Percentiles rank a stretch among this genome's conserved stretches.
These are phyloP conservation scores for Globisporangium barbulae DNA, from an alignment of 352 stramenopile genomes.

Conservation along the genomic window DNA sequence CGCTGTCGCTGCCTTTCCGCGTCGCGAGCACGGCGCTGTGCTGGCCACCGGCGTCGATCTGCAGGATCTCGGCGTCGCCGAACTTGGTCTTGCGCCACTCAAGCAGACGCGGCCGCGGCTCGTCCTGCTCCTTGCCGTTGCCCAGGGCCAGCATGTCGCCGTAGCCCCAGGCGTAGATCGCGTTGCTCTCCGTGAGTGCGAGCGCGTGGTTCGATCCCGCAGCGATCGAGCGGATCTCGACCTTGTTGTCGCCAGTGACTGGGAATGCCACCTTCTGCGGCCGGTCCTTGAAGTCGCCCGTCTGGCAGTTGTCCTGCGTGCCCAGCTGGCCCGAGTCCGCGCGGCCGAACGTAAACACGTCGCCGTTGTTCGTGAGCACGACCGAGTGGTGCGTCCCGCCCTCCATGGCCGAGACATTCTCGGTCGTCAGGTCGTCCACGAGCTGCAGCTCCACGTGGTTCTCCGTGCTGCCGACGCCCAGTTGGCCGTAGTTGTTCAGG, in stretches of 20 bases:
- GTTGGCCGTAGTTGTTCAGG: constrained; percentile 96
- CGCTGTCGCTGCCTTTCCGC: not conserved
- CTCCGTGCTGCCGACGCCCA: constrained; percentile 90
- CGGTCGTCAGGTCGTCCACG: constrained; percentile 62
- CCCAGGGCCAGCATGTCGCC: constrained; percentile 91
- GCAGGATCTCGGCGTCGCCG: constrained; percentile 54
- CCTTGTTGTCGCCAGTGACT: constrained; percentile 9
- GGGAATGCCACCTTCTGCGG: constrained; percentile 68
- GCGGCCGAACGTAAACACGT: constrained; percentile 91
- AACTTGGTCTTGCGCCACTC: constrained; percentile 74
- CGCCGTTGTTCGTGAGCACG: constrained; percentile 83
- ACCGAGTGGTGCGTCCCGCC: constrained; percentile 92
- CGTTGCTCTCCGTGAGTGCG: constrained; percentile 65
- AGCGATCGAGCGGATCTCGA: constrained; percentile 36
- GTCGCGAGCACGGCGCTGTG: constrained; percentile 77
- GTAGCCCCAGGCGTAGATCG: constrained; percentile 90
- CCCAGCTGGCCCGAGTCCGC: constrained; percentile 94
- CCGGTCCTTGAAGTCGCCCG: constrained; percentile 76
- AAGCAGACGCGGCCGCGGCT: constrained; percentile 60
- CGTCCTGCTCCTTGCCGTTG: constrained; percentile 81
- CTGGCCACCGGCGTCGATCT: constrained; percentile 85
- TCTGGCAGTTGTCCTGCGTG: constrained; percentile 62
- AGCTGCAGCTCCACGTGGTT: constrained; percentile 69
- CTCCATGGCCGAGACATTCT: constrained; percentile 76
- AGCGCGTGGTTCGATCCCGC: constrained; percentile 89